A percentile compares a stretch with the other conserved stretches of the same genome.
phyloP scores from a whole-genome alignment of 495 filamentous ascomycete species.

The Talaromyces wortmannii region DNA sequence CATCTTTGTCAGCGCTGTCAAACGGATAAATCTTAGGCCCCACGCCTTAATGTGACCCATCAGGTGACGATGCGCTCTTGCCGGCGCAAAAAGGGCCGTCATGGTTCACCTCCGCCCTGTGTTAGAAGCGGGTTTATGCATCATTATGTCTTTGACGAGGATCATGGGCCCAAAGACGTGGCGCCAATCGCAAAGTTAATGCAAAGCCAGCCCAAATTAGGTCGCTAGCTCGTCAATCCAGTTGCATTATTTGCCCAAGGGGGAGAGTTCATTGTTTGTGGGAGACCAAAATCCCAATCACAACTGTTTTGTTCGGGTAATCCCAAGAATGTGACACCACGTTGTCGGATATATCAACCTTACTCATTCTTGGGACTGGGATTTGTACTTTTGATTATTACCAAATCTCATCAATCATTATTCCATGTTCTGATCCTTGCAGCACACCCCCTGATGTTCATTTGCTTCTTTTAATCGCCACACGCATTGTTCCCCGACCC shows the following conservation, averaged over 20 bases:
- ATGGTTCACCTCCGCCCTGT: background rate
- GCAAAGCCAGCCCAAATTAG: background rate
- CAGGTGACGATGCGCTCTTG: slow-evolving; percentile 5
- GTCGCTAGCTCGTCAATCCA: background rate
- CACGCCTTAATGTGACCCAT: slow-evolving; percentile 3
- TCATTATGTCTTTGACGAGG: background rate
- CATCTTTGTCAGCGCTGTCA: too few species aligned
- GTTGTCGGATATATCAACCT: background rate
- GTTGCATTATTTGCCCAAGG: background rate
- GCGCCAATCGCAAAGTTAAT: background rate
- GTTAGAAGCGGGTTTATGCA: background rate
- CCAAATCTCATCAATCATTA: background rate
- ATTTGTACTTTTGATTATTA: background rate
- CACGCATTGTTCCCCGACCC: background rate
- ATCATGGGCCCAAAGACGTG: background rate
- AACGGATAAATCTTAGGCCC: background rate
- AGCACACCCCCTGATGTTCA: background rate
- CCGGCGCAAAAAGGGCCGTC: background rate
- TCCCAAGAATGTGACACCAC: background rate
- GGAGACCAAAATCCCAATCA: background rate
- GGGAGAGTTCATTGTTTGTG: background rate
- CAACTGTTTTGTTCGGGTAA: background rate
- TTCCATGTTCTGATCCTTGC: background rate
- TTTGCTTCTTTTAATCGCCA: background rate
- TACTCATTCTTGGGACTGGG: background rate